Conservation (phyloP, 1,284 basidiomycete species). For the Sporisorium exsertum region DNA sequence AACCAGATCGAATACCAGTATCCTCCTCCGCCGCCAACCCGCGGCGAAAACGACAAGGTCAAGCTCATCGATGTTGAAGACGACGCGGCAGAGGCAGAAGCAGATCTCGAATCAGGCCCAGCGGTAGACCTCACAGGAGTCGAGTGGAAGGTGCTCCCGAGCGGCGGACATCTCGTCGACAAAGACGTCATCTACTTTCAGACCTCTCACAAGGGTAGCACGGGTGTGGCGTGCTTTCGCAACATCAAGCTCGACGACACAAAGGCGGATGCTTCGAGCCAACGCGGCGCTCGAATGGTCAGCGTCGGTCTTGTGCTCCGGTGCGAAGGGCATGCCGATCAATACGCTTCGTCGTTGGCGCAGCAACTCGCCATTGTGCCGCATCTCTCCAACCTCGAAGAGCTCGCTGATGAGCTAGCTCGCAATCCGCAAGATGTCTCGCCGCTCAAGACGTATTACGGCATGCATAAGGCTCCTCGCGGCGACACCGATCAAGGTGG, state of each 20-base stretch:
- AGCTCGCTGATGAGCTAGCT: constrained; percentile 38
- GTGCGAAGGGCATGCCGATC: constrained; percentile 22
- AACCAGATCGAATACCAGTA: constrained; percentile 56
- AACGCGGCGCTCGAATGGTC: constrained; percentile 58
- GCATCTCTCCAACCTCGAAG: constrained; percentile 41
- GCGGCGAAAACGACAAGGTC: background rate
- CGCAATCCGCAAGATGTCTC: constrained; percentile 21
- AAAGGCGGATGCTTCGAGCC: constrained; percentile 15
- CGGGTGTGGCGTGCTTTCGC: constrained; percentile 54
- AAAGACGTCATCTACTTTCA: constrained; percentile 55
- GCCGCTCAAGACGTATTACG: constrained; percentile 30
- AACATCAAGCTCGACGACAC: constrained; percentile 42
- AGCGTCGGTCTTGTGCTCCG: constrained; percentile 45
- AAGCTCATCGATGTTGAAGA: constrained; percentile 34
- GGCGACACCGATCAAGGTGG: background rate
- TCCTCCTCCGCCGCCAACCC: constrained; percentile 14
- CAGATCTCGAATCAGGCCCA: background rate
- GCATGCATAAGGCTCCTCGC: constrained; percentile 18
- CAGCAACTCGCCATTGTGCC: constrained; percentile 50
- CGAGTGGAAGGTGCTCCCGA: constrained; percentile 63
- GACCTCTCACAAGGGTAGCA: constrained; percentile 16
- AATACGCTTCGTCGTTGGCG: constrained; percentile 24
- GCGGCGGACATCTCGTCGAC: constrained; percentile 53
- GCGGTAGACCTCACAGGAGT: constrained; percentile 35
- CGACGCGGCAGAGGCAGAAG: background rate